These are phyloP conservation scores for Brassica rapa DNA, from an alignment of 345 rosid species.

Conservation along the genomic window DNA sequence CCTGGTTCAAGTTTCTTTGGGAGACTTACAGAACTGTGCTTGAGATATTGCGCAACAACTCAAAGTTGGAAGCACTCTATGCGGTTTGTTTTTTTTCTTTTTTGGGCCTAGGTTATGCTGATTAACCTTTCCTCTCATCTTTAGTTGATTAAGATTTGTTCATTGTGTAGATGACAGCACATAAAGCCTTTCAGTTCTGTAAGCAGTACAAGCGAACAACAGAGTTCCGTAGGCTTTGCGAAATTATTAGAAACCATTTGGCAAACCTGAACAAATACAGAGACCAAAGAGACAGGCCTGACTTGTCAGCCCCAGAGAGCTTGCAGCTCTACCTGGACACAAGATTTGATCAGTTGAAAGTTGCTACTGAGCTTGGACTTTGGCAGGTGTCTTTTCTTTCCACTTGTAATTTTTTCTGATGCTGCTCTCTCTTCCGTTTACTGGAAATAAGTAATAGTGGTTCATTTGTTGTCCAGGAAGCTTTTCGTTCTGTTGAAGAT, in stretches of 20 bases:
- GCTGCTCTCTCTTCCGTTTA: not conserved
- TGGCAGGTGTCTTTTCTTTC: conserved; percentile 71
- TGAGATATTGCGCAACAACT: conserved; percentile 89
- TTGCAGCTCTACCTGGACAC: conserved; percentile 92
- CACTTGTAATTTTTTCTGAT: conserved; percentile 8
- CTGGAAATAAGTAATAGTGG: conserved; percentile 8
- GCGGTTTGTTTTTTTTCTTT: conserved; percentile 57
- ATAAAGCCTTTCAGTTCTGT: conserved; percentile 97
- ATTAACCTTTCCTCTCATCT: not conserved
- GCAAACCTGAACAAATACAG: conserved; percentile 91
- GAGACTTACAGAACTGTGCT: conserved; percentile 98
- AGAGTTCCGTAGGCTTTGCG: conserved; percentile 92
- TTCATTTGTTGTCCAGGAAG: conserved; percentile 65
- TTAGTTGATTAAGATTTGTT: conserved; percentile 1
- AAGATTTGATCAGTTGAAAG: conserved; percentile 93
- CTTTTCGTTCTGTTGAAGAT: conserved; percentile 94
- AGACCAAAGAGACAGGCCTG: conserved; percentile 99
- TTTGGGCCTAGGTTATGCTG: not conserved
- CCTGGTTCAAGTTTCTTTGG: conserved; percentile 99
- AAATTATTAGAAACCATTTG: conserved; percentile 92
- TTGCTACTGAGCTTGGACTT: conserved; percentile 90
- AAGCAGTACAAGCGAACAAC: conserved; percentile 94
- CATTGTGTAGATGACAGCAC: conserved; percentile 90
- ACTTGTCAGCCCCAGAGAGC: conserved; percentile 89
- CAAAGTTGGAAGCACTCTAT: conserved; percentile 91